Evolutionary conservation across 2,329 filamentous ascomycete genomes (phyloP).

Genomic region (Ramularia collo-cygni): DNA sequence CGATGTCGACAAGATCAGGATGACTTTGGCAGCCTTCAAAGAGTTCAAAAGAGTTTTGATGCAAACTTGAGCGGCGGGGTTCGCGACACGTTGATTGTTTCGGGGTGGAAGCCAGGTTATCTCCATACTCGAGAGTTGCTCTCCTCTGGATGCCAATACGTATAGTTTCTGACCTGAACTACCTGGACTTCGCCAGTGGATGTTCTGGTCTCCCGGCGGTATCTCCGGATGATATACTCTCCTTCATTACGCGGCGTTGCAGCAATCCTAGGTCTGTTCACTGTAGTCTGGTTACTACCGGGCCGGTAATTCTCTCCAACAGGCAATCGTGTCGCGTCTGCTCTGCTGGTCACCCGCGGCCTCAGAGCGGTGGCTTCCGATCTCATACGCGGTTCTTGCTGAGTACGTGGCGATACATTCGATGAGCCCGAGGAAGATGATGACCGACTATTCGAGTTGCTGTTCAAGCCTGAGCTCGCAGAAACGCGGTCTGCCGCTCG

Average conservation of each 20-base stretch:
- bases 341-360: too few species aligned
- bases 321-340: too few species aligned
- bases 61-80: not conserved
- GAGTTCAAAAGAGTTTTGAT: constrained; percentile 9
- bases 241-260: not conserved
- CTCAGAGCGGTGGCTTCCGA: too few species aligned
- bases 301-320: too few species aligned
- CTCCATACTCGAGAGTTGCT: not conserved
- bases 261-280: too few species aligned
- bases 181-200: not conserved
- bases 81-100: too few species aligned
- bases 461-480: not conserved
- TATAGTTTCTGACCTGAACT: not conserved
- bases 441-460: not conserved
- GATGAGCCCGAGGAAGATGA: too few species aligned
- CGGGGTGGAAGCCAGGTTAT: too few species aligned
- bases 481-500: too few species aligned
- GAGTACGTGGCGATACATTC: too few species aligned
- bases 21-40: constrained; percentile 11
- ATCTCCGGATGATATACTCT: not conserved
- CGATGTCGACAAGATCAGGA: constrained; percentile 6
- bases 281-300: too few species aligned
- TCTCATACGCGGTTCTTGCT: too few species aligned
- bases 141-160: not conserved
- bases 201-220: not conserved